Evolutionary conservation across 345 rosid genomes (phyloP).

Genomic region (Carallia brachiata): DNA sequence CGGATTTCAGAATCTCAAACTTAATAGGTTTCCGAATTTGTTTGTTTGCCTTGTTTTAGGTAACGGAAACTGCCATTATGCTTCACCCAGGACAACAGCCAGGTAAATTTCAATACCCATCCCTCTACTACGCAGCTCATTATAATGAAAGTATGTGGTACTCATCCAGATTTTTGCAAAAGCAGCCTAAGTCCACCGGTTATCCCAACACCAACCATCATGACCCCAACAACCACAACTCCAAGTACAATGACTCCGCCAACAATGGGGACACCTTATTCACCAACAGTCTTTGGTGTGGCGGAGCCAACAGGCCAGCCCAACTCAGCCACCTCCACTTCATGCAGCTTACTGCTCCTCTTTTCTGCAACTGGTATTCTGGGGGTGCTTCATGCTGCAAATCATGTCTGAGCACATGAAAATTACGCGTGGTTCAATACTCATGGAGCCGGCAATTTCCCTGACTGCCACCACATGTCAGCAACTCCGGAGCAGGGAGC

Average conservation of each 20-base stretch:
- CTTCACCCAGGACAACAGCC: conserved; percentile 41
- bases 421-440: conserved; percentile 24
- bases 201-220: conserved; percentile 27
- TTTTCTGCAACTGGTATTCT: conserved; percentile 34
- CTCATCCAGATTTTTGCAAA: conserved; percentile 6
- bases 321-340: conserved; percentile 56
- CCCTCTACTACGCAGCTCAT: background rate
- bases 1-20: too few relatives aligned
- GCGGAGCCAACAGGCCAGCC: conserved; percentile 84
- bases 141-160: background rate
- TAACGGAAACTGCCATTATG: conserved; percentile 69
- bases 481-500: conserved; percentile 25
- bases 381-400: conserved; percentile 41
- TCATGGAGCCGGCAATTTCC: conserved; percentile 21
- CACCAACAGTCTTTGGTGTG: conserved; percentile 54
- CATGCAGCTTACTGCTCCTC: conserved; percentile 41
- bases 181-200: conserved; percentile 64
- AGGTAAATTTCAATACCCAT: conserved; percentile 33
- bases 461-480: conserved; percentile 28
- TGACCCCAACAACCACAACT: background rate
- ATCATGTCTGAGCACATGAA: conserved; percentile 33
- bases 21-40: conserved; percentile 4
- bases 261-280: conserved; percentile 42
- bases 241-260: conserved; percentile 4
- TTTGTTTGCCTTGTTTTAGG: conserved; percentile 44